Conservation (phyloP, 306 rosid genomes). For the Arachis stenosperma region DNA sequence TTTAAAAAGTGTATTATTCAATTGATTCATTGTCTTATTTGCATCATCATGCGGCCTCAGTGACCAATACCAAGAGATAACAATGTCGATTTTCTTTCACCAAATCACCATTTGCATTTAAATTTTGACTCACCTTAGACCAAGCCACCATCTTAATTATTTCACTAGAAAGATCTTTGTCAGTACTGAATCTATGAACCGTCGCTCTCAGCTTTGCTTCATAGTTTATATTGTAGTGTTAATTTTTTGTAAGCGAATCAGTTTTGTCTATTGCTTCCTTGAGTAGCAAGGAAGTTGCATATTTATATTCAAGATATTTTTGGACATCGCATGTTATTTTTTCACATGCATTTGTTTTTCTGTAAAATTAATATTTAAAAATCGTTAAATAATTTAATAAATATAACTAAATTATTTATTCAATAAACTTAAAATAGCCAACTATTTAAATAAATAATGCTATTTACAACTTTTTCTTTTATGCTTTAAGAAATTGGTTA, state of each 20-base stretch:
- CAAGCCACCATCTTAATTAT: background rate
- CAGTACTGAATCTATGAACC: no score
- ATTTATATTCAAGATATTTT: background rate
- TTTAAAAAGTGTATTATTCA: background rate
- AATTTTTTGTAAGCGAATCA: background rate
- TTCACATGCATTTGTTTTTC: no score
- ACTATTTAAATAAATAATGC: no score
- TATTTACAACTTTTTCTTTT: no score
- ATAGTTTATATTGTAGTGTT: no score
- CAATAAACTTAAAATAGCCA: no score
- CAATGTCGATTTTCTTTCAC: constrained; percentile 20
- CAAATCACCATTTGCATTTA: constrained; percentile 13
- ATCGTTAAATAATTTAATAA: no score
- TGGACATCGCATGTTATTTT: background rate
- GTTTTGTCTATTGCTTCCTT: background rate
- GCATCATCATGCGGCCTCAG: background rate
- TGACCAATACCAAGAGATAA: constrained; percentile 1
- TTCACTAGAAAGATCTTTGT: background rate
- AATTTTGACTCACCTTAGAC: constrained; percentile 33
- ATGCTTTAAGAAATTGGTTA: no score
- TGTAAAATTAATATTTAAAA: no score
- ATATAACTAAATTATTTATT: no score
- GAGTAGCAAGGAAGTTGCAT: background rate
- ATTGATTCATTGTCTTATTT: background rate
- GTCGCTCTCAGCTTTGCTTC: background rate